These are phyloP conservation scores for Fusarium foetens DNA, from an alignment of 2,329 filamentous ascomycete species.

Conservation along the genomic window DNA sequence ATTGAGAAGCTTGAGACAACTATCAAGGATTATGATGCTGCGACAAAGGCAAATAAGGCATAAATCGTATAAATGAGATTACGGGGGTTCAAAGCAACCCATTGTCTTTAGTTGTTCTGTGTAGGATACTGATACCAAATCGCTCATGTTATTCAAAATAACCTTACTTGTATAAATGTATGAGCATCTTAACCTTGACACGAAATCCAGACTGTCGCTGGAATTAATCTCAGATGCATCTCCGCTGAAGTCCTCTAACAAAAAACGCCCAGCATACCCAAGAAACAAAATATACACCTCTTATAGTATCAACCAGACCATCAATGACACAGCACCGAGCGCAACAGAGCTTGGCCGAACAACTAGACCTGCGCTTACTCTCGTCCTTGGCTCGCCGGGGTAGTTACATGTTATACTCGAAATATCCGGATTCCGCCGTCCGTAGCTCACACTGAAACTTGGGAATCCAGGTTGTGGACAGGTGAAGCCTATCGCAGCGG, in stretches of 20 bases:
- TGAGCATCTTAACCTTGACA: background rate
- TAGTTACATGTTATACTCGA: conserved; percentile 51
- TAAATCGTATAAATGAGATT: background rate
- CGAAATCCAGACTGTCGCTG: background rate
- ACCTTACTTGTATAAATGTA: background rate
- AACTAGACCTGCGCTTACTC: conserved; percentile 27
- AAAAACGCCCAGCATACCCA: conserved; percentile 21
- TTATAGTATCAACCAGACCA: conserved; percentile 35
- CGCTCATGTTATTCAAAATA: background rate
- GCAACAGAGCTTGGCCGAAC: conserved; percentile 30
- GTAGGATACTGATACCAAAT: background rate
- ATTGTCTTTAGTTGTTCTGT: background rate
- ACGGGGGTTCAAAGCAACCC: background rate
- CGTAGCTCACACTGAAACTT: conserved; percentile 53
- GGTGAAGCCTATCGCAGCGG: conserved; percentile 76
- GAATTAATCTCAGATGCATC: conserved; percentile 1
- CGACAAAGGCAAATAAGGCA: conserved; percentile 34
- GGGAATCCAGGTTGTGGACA: conserved; percentile 68
- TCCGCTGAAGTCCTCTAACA: conserved; percentile 9
- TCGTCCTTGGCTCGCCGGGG: conserved; percentile 51
- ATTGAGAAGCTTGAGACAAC: conserved; percentile 53
- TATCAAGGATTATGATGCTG: conserved; percentile 50
- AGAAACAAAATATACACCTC: background rate
- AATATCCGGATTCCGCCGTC: conserved; percentile 38
- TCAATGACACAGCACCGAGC: conserved; percentile 27